Percentiles rank a stretch among this genome's conserved stretches.
These are phyloP conservation scores for Monoraphidium neglectum DNA, from an alignment of 139 green algal species.

Conservation along the genomic window DNA sequence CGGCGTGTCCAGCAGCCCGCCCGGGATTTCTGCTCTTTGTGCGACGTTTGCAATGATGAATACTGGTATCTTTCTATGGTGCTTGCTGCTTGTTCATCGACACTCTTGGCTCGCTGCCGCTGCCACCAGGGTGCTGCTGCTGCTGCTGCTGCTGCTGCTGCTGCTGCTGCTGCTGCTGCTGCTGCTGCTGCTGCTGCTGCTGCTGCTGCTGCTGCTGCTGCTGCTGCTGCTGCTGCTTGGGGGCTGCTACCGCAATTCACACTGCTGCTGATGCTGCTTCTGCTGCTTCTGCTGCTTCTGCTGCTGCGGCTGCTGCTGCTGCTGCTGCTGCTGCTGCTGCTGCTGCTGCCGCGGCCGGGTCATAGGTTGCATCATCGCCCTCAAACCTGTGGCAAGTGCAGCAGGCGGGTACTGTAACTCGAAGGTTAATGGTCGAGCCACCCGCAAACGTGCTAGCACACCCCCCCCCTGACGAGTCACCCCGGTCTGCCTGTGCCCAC, in stretches of 20 bases:
- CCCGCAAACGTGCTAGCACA: too few species aligned
- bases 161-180: constrained; percentile 11
- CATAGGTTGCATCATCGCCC: not conserved
- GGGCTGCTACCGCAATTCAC: not conserved
- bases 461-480: too few species aligned
- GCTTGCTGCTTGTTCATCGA: not conserved
- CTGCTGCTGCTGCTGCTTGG: too few species aligned
- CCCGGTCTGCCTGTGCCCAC: too few species aligned
- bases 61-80: too few species aligned
- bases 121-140: not conserved
- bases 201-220: not conserved
- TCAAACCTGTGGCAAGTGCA: too few species aligned
- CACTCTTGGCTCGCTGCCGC: not conserved
- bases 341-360: not conserved
- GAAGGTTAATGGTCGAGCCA: too few species aligned
- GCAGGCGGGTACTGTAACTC: too few species aligned
- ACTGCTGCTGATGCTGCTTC: constrained; percentile 3
- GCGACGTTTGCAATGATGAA: too few species aligned
- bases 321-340: not conserved
- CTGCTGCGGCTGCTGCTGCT: constrained; percentile 8
- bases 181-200: constrained; percentile 9
- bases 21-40: too few species aligned
- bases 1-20: too few species aligned
- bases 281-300: not conserved
- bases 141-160: not conserved